These are phyloP conservation scores for Pseudogymnoascus sp. DNA, from an alignment of 2,329 filamentous ascomycete species.

Conservation along the genomic window DNA sequence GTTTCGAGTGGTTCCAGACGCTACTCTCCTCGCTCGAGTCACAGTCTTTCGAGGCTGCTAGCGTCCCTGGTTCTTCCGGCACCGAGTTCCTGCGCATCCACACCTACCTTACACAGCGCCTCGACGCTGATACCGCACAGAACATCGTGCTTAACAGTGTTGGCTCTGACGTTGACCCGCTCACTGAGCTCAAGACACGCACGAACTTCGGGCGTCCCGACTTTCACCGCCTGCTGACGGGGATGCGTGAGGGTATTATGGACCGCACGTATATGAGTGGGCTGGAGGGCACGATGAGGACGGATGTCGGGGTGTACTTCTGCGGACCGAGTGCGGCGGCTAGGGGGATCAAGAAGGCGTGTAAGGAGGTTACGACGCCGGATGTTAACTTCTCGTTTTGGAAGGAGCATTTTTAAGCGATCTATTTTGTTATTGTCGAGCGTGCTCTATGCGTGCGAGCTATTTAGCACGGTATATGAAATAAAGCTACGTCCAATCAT, in stretches of 20 bases:
- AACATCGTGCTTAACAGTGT: conserved; percentile 98
- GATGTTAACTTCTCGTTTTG: conserved; percentile 95
- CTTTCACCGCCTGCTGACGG: conserved; percentile 70
- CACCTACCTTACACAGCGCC: conserved; percentile 90
- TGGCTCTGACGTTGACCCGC: conserved; percentile 76
- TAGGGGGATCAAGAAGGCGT: conserved; percentile 76
- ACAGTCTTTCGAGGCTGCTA: conserved; percentile 67
- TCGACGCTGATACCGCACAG: conserved; percentile 86
- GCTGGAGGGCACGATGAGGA: conserved; percentile 67
- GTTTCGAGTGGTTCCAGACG: conserved; percentile 98
- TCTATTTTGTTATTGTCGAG: background rate
- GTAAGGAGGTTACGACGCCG: conserved; percentile 62
- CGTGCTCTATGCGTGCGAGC: background rate
- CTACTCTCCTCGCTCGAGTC: conserved; percentile 84
- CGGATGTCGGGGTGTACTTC: conserved; percentile 94
- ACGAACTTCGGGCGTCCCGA: conserved; percentile 96
- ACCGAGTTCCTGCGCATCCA: conserved; percentile 94
- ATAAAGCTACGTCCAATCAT: background rate
- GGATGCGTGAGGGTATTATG: conserved; percentile 82
- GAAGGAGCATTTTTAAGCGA: conserved; percentile 80
- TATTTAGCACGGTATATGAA: background rate
- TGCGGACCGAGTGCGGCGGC: conserved; percentile 57
- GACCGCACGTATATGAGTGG: conserved; percentile 81
- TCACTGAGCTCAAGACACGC: conserved; percentile 82
- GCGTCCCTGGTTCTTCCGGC: conserved; percentile 59